These are phyloP conservation scores for Rhizomucor pusillus DNA, from an alignment of 371 early-diverging fungal genomes.

Conservation along the genomic window DNA sequence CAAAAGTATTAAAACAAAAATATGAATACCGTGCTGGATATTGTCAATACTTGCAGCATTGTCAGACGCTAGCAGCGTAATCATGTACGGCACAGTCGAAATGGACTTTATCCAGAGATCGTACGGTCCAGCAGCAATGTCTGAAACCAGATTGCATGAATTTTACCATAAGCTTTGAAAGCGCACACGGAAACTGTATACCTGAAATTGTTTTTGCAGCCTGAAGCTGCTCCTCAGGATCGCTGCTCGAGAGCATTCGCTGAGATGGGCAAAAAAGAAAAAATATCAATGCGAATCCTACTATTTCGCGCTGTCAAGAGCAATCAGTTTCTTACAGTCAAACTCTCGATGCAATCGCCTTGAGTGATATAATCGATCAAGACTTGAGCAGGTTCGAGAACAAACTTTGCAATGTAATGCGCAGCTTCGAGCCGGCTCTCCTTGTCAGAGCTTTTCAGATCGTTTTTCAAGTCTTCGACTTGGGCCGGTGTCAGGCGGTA, in stretches of 20 bases:
- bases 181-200: constrained; percentile 20
- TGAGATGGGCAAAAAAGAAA: constrained; percentile 1
- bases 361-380: constrained; percentile 42
- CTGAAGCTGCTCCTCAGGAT: constrained; percentile 62
- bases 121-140: constrained; percentile 64
- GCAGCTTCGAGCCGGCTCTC: constrained; percentile 35
- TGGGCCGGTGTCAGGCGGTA: constrained; percentile 17
- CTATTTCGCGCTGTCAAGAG: too few relatives aligned
- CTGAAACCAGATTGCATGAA: constrained; percentile 15
- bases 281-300: too few relatives aligned
- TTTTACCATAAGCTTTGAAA: not conserved
- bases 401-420: constrained; percentile 40
- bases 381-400: constrained; percentile 48
- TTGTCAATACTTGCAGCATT: constrained; percentile 37
- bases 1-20: too few relatives aligned
- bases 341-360: constrained; percentile 44
- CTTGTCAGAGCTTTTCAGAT: constrained; percentile 29
- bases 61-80: constrained; percentile 52
- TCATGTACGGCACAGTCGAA: constrained; percentile 58
- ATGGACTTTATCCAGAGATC: constrained; percentile 57
- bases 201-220: constrained; percentile 70
- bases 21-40: too few relatives aligned
- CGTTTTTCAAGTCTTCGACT: constrained; percentile 14
- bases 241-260: constrained; percentile 31
- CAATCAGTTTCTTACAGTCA: constrained; percentile 39